Evolutionary conservation across 2,329 filamentous ascomycete genomes (phyloP), one percentile per base, ranked within the genome.

Genomic region (Thermothelomyces thermophilus): DNA sequence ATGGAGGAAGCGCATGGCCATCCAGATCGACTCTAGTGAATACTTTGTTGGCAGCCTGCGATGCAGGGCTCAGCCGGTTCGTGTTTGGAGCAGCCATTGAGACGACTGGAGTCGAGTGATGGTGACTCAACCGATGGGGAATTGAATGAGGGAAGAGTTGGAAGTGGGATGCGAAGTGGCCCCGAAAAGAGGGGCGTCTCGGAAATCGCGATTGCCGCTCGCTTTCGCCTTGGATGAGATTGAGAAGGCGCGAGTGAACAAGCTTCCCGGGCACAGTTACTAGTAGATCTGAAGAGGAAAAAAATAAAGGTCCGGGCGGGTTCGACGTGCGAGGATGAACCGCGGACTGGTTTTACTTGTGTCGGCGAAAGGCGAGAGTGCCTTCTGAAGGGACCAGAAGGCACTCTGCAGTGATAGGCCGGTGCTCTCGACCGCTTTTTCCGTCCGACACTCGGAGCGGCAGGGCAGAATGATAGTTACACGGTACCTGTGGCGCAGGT

Each of bases 1-100:
- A 96, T 1, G 90, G 90, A 45, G 90, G 90, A 45, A 95, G 75
- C 62, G 90, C 75, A 70, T 94, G 86, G 36, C 89, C 89, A 62
- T 91, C 86, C 52, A 90, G 74, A 66, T 95, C 89, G 56, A 90
- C 74, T 58, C 81, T 76, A 37, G 75, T 67, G 53, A 82, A 71
- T 33, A 70, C 70, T 70, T 77, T 77, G 56, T 74, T 76, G 49
- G 73, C 56, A 26, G 70, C 68, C 59, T 71, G 70, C 58, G 60
- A 59, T 34, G 63, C 59, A 56, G 68, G 67, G 51, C 61, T 65
- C 51, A 62, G 55, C 58, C 57, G 52, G 52, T 53, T 60, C 50
- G 58, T 53, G 52, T 52, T 60, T 51, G 58, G 62, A 48, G 58
- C 56, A 48, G 57, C 57, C 66, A 63, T 70, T 49, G 50, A 16